These are phyloP conservation scores for Scheffersomyces quercinus DNA, from an alignment of 1,139 yeast species.

Conservation along the genomic window DNA sequence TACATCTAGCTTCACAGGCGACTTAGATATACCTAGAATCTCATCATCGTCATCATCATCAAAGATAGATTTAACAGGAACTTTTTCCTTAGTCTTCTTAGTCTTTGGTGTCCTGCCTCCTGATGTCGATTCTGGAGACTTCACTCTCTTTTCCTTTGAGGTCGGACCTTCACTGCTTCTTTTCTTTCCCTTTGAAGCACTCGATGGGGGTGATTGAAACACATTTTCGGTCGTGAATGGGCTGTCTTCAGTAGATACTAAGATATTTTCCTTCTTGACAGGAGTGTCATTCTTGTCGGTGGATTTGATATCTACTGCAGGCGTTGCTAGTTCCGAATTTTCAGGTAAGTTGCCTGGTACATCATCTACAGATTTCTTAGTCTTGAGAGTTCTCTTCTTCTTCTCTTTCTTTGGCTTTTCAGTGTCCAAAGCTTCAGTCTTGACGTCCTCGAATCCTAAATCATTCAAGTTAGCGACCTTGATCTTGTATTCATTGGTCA, in stretches of 20 bases:
- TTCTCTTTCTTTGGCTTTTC: slow-evolving; percentile 17
- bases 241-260: background rate
- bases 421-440: slow-evolving; percentile 2
- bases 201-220: background rate
- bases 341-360: background rate
- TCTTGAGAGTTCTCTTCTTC: slow-evolving; percentile 8
- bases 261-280: background rate
- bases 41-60: slow-evolving; percentile 7
- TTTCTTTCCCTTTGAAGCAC: background rate
- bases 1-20: too few species aligned
- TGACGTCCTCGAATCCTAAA: slow-evolving; percentile 10
- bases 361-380: slow-evolving; percentile 1
- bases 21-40: background rate
- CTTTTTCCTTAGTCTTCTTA: slow-evolving; percentile 1
- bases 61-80: slow-evolving; percentile 8
- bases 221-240: background rate
- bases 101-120: slow-evolving; percentile 8
- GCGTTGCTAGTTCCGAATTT: background rate
- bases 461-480: slow-evolving; percentile 10
- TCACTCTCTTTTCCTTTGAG: slow-evolving; percentile 2
- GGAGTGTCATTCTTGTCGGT: background rate
- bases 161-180: background rate
- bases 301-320: background rate
- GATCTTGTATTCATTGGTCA: slow-evolving; percentile 30
- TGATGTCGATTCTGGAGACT: slow-evolving; percentile 1